Conservation (phyloP, 805 yeast genomes). For the Torulaspora delbrueckii region DNA sequence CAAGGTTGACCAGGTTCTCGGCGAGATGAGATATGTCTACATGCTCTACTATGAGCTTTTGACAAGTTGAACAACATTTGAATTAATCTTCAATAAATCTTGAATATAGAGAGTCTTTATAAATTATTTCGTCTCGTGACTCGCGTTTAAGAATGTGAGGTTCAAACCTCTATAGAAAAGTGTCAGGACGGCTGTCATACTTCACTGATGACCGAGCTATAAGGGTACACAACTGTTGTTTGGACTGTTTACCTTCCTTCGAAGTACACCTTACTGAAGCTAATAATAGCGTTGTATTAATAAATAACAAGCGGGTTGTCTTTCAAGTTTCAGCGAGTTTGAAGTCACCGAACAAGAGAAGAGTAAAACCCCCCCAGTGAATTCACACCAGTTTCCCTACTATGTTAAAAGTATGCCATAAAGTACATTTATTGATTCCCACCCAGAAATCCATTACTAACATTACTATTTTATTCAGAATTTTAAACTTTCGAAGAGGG, state of each 20-base stretch:
- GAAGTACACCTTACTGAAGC: background rate
- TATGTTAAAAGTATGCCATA: slow-evolving; percentile 14
- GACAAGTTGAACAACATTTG: background rate
- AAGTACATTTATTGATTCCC: background rate
- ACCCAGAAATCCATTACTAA: slow-evolving; percentile 3
- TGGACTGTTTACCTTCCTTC: background rate
- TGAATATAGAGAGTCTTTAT: background rate
- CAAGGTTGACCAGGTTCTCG: slow-evolving; percentile 50
- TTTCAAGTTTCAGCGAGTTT: background rate
- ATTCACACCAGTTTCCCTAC: background rate
- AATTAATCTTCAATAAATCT: background rate
- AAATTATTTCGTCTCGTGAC: slow-evolving; percentile 6
- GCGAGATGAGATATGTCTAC: slow-evolving; percentile 73
- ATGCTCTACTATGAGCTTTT: slow-evolving; percentile 74
- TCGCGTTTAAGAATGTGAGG: slow-evolving; percentile 4
- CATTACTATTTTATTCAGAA: slow-evolving; percentile 14
- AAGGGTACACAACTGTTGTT: background rate
- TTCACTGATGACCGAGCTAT: background rate
- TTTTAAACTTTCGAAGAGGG: slow-evolving; percentile 30
- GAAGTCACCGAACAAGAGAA: background rate
- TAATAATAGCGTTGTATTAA: background rate
- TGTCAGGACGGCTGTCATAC: background rate
- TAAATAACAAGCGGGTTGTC: background rate
- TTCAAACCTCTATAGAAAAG: slow-evolving; percentile 3
- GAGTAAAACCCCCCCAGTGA: background rate